These are phyloP conservation scores for Vitis rotundifolia DNA, from an alignment of 164 flowering plant species.

Conservation along the genomic window DNA sequence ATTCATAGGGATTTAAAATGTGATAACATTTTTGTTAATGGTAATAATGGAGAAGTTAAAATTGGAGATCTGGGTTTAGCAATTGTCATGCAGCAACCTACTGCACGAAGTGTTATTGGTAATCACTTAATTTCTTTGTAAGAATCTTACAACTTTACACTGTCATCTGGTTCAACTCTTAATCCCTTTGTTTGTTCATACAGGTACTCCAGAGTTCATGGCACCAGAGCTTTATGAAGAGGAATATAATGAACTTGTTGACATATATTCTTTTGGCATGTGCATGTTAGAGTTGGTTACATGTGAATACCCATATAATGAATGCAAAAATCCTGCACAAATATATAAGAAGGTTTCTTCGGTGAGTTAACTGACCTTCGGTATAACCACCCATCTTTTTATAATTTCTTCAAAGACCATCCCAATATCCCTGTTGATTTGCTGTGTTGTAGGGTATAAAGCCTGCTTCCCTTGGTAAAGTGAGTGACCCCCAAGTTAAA, in stretches of 20 bases:
- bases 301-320: conserved; percentile 69
- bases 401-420: too few relatives aligned
- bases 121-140: conserved; percentile 12
- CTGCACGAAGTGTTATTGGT: conserved; percentile 75
- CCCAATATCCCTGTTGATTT: neutral
- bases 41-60: conserved; percentile 74
- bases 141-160: too few relatives aligned
- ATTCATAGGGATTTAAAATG: conserved; percentile 76
- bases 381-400: neutral
- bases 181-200: neutral
- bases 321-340: conserved; percentile 72
- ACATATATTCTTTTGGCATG: conserved; percentile 82
- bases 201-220: conserved; percentile 88
- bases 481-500: conserved; percentile 65
- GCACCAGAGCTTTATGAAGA: conserved; percentile 88
- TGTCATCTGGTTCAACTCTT: conserved; percentile 3
- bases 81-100: conserved; percentile 63
- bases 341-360: conserved; percentile 77
- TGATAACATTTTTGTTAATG: conserved; percentile 78
- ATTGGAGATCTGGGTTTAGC: conserved; percentile 89
- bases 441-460: conserved; percentile 62
- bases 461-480: conserved; percentile 69
- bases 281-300: conserved; percentile 81
- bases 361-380: conserved; percentile 34
- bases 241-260: conserved; percentile 72